phyloP scores from a whole-genome alignment of 2,329 filamentous ascomycete species.

The Acephala macrosclerotiorum region DNA sequence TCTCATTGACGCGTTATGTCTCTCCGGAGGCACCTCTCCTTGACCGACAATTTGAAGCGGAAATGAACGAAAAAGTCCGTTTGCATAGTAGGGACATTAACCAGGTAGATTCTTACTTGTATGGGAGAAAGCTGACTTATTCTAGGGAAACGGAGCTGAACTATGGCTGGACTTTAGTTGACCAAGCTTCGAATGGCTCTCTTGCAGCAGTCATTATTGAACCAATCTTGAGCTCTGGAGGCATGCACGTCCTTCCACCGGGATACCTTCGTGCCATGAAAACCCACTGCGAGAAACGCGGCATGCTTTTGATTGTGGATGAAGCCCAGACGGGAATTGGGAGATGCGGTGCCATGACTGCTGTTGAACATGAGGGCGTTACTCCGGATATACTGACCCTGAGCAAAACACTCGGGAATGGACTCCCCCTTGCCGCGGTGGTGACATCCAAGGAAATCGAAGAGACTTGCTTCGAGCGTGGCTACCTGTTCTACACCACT shows the following conservation, averaged over 20 bases:
- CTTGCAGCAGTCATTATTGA: slow-evolving; percentile 70
- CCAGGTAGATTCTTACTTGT: background rate
- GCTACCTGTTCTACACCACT: slow-evolving; percentile 66
- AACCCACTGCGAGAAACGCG: slow-evolving; percentile 58
- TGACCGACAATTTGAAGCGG: background rate
- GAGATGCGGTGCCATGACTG: slow-evolving; percentile 64
- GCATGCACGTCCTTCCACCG: slow-evolving; percentile 64
- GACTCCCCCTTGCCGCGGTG: slow-evolving; percentile 64
- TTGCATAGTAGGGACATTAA: background rate
- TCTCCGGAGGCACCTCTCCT: background rate
- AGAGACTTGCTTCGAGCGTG: slow-evolving; percentile 53
- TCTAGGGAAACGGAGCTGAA: slow-evolving; percentile 62
- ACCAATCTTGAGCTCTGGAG: slow-evolving; percentile 53
- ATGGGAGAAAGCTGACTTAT: background rate
- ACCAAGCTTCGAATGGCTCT: slow-evolving; percentile 60
- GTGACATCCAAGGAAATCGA: slow-evolving; percentile 62
- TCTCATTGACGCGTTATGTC: background rate
- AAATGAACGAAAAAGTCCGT: background rate
- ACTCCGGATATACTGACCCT: slow-evolving; percentile 66
- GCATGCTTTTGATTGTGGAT: slow-evolving; percentile 65
- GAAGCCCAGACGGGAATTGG: slow-evolving; percentile 67
- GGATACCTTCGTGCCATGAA: slow-evolving; percentile 66
- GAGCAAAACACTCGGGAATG: slow-evolving; percentile 67
- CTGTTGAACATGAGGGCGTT: slow-evolving; percentile 61
- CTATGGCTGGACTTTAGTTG: slow-evolving; percentile 67